Base-by-base conservation (phyloP, 352 stramenopile species). In the Pythium insidiosum region DNA sequence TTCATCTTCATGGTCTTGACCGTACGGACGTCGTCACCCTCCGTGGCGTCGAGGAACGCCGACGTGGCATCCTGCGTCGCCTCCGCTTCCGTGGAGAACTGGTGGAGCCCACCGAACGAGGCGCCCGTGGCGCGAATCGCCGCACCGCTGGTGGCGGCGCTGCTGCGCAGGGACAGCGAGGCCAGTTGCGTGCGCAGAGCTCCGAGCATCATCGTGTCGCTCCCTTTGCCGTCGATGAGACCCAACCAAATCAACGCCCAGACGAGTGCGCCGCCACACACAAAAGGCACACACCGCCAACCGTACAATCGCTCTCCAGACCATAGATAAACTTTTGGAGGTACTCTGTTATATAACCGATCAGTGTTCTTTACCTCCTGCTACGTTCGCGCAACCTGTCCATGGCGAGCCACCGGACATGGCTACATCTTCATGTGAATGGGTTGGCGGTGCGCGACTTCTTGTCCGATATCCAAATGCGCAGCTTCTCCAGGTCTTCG, bases 401-500 rank as follows among this genome's bases (percentile, higher is more conserved):
- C n/a, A n/a, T n/a, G n/a, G n/a, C n/a, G n/a, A n/a, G n/a, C n/a
- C n/a, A n/a, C n/a, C n/a, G n/a, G n/a, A n/a, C n/a, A n/a, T n/a
- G n/a, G n/a, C n/a, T n/a, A 9, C 16, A 37, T 3, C 23, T 23
- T 45, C 41, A 81, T 19, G 60, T 58, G 58, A 91, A 91, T 2
- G 79, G 79, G n/a, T 73, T 85, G 22, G 69, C 70, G 18, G 73
- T 91, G 37, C 76, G 73, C 11, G 58, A 73, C 58, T 91, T 91
- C 58, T 86, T 86, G 59, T 91, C 79, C 18, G 79, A 91, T 42
- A 91, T 88, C 79, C 79, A 91, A 43, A 91, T 91, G 40, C 79
- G 79, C 24, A 91, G 61, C 63, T 83, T 88, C 58, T 91, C 79
- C 38, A 84, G 58, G 22, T 80, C 68, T 13, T 74, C 61, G 9